These are phyloP conservation scores for Phytophthora agathidicida DNA, from an alignment of 352 stramenopile genomes.

Conservation along the genomic window DNA sequence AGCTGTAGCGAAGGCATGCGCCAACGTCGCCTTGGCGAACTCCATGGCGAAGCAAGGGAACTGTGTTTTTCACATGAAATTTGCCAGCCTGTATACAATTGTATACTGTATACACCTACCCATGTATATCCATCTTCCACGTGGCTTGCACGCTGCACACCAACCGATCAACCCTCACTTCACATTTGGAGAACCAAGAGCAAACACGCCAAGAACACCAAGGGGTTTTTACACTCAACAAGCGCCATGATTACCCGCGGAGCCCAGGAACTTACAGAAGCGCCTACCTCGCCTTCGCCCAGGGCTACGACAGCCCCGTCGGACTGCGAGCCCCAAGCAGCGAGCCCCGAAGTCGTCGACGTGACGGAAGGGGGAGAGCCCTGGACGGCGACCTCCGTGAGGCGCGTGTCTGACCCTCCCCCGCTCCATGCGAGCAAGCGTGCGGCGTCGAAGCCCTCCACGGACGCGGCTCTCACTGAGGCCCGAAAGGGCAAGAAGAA, in stretches of 20 bases:
- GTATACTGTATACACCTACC: too few species aligned
- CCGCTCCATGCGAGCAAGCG: too few species aligned
- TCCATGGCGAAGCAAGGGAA: background rate
- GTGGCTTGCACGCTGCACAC: too few species aligned
- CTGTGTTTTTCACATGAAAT: slow-evolving; percentile 1
- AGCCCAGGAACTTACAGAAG: background rate
- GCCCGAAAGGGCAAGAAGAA: slow-evolving; percentile 13
- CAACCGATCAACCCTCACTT: slow-evolving; percentile 5
- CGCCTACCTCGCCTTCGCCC: slow-evolving; percentile 8
- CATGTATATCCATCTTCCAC: too few species aligned
- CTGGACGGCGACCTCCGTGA: slow-evolving; percentile 3
- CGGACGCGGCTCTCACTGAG: background rate
- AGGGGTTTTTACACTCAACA: background rate
- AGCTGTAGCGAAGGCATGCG: slow-evolving; percentile 6
- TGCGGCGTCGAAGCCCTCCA: background rate
- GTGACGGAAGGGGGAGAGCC: slow-evolving; percentile 8
- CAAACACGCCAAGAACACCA: slow-evolving; percentile 4
- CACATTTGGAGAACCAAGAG: background rate
- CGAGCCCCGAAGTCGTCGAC: slow-evolving; percentile 13
- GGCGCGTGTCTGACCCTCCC: slow-evolving; percentile 1
- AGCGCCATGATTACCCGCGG: slow-evolving; percentile 11
- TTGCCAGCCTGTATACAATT: too few species aligned
- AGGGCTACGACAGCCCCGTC: background rate
- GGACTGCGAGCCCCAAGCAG: too few species aligned
- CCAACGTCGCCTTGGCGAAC: background rate